Percentiles rank a stretch among this genome's conserved stretches.
Conservation (phyloP, 2,329 filamentous ascomycete species). For the Helotiales sp. region DNA sequence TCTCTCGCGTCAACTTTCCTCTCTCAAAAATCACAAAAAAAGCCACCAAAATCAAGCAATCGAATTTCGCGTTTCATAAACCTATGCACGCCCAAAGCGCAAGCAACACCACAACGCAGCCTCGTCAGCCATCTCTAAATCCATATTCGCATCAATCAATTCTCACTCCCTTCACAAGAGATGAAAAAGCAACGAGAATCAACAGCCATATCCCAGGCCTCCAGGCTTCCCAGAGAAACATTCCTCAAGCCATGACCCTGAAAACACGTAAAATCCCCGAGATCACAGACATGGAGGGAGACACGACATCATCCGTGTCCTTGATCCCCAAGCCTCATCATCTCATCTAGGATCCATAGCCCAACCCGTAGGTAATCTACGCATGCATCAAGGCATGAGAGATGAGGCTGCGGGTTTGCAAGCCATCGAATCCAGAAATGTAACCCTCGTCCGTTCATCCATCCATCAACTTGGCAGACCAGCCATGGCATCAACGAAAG, state of each 20-base stretch:
- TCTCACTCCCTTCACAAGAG: not conserved
- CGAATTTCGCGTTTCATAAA: not conserved
- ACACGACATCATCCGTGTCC: not conserved
- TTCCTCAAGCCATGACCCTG: not conserved
- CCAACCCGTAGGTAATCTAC: not conserved
- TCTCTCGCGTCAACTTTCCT: not conserved
- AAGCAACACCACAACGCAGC: not conserved
- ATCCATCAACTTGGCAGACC: no score
- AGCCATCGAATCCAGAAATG: not conserved
- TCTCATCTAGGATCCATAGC: not conserved
- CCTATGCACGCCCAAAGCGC: not conserved
- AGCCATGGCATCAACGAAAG: no score
- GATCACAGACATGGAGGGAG: not conserved
- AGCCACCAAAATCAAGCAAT: not conserved
- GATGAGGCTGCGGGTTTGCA: slow-evolving; percentile 10
- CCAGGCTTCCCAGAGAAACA: no score
- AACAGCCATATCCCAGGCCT: not conserved
- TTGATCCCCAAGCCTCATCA: not conserved
- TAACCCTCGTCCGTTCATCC: not conserved
- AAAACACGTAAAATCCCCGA: not conserved
- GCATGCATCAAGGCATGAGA: not conserved
- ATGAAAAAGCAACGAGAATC: not conserved
- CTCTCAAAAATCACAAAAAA: not conserved
- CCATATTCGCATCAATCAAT: not conserved
- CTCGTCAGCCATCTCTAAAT: not conserved